Evolutionary conservation across 352 stramenopile species (phyloP).

Genomic region (Detonula confervacea): DNA sequence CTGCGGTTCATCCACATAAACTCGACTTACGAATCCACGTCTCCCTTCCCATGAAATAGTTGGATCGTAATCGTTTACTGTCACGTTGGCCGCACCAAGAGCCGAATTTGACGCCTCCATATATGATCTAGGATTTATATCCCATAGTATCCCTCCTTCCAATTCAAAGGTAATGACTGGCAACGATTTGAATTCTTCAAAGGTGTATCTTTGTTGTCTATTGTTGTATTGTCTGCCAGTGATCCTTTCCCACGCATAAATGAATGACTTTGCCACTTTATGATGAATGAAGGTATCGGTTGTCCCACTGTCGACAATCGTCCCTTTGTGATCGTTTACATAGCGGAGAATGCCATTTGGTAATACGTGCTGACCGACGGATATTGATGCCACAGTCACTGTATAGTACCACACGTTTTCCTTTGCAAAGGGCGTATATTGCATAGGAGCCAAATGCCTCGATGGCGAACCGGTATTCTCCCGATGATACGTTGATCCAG

Average conservation of each 20-base stretch:
- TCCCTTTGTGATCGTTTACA: slow-evolving; percentile 67
- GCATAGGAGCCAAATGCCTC: slow-evolving; percentile 62
- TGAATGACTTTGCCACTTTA: slow-evolving; percentile 43
- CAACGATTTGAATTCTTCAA: slow-evolving; percentile 63
- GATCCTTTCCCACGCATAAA: slow-evolving; percentile 45
- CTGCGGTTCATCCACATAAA: slow-evolving; percentile 52
- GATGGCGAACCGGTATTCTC: neutral
- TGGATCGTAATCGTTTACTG: neutral
- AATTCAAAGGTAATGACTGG: slow-evolving; percentile 69
- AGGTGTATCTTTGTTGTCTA: slow-evolving; percentile 54
- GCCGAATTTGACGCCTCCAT: slow-evolving; percentile 57
- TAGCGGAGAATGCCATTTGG: slow-evolving; percentile 29
- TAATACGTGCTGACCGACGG: slow-evolving; percentile 51
- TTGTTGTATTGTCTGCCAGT: slow-evolving; percentile 54
- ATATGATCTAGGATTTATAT: slow-evolving; percentile 61
- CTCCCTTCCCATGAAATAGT: slow-evolving; percentile 34
- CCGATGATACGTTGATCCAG: slow-evolving; percentile 17
- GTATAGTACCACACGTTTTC: slow-evolving; percentile 64
- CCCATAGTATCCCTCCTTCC: slow-evolving; percentile 45
- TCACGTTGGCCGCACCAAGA: slow-evolving; percentile 3
- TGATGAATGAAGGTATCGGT: slow-evolving; percentile 87
- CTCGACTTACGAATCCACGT: slow-evolving; percentile 40
- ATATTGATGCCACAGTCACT: slow-evolving; percentile 58
- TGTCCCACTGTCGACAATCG: slow-evolving; percentile 88
- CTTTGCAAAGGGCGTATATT: slow-evolving; percentile 57